A percentile compares a stretch with the other conserved stretches of the same genome.
Conservation (phyloP, 306 rosid species). For the Delonix regia region DNA sequence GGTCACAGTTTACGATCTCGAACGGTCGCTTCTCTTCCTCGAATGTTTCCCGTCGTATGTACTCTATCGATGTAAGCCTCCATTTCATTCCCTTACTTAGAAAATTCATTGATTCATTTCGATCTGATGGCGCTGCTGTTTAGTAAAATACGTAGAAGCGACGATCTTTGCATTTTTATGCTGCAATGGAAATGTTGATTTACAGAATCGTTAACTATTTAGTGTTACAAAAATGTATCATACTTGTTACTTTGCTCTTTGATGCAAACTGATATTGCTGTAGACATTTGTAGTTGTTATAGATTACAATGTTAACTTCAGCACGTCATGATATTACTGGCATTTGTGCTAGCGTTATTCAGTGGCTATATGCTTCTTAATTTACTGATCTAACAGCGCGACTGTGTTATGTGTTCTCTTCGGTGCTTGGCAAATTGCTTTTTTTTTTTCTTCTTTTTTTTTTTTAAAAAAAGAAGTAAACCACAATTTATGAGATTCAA, state of each 20-base stretch:
- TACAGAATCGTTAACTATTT: not conserved
- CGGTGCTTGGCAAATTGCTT: too few relatives aligned
- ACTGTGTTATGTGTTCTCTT: not conserved
- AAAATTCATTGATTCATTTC: not conserved
- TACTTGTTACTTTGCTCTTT: not conserved
- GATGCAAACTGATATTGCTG: not conserved
- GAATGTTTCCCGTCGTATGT: constrained; percentile 26
- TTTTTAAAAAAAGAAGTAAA: too few relatives aligned
- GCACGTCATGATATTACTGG: not conserved
- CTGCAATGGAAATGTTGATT: not conserved
- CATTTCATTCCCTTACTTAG: constrained; percentile 18
- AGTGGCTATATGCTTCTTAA: not conserved
- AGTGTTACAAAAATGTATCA: not conserved
- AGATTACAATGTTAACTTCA: not conserved
- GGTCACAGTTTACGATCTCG: constrained; percentile 24
- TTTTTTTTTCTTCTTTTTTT: too few relatives aligned
- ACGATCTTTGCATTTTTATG: not conserved
- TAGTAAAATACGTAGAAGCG: not conserved
- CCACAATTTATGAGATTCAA: not conserved
- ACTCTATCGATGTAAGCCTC: constrained; percentile 43
- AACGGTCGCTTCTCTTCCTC: constrained; percentile 24
- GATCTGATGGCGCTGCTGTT: not conserved
- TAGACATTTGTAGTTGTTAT: not conserved
- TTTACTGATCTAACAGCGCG: not conserved
- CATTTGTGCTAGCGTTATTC: not conserved